Conservation (phyloP, 2,329 filamentous ascomycete species). For the Fusarium foetens region DNA sequence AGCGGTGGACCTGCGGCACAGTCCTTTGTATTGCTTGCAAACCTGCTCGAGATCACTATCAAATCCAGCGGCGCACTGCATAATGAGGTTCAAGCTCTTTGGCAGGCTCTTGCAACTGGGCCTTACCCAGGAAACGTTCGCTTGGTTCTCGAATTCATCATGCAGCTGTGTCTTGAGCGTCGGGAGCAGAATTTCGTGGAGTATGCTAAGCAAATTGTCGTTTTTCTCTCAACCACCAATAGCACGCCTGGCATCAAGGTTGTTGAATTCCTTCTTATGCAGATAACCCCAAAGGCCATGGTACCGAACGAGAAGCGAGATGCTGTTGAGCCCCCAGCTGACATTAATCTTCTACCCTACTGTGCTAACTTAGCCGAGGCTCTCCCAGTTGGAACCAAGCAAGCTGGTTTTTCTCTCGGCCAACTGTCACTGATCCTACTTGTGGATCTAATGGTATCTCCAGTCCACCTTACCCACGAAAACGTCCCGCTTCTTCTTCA, state of each 20-base stretch:
- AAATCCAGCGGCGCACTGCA: constrained; percentile 88
- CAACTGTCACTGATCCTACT: constrained; percentile 93
- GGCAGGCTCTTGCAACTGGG: constrained; percentile 94
- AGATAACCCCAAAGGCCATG: constrained; percentile 97
- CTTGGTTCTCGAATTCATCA: constrained; percentile 95
- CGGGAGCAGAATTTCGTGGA: constrained; percentile 98
- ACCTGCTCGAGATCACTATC: constrained; percentile 95
- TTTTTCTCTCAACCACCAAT: constrained; percentile 87
- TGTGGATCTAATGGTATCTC: constrained; percentile 95
- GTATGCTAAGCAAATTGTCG: constrained; percentile 97
- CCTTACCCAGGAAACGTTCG: constrained; percentile 95
- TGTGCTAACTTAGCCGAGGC: constrained; percentile 85
- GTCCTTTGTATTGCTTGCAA: constrained; percentile 94
- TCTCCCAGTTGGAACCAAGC: constrained; percentile 88
- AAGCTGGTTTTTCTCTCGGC: constrained; percentile 89
- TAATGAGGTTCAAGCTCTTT: constrained; percentile 96
- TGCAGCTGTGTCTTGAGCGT: constrained; percentile 89
- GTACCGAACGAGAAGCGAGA: constrained; percentile 86
- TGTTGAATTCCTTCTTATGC: constrained; percentile 90
- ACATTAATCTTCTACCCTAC: constrained; percentile 82
- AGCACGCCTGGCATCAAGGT: constrained; percentile 84
- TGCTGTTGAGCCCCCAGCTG: constrained; percentile 74
- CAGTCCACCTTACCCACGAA: constrained; percentile 80
- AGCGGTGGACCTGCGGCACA: constrained; percentile 89
- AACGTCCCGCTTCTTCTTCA: constrained; percentile 88